Evolutionary conservation across 148 eudicot genomes (phyloP).

Genomic region (Euryodendron excelsum): DNA sequence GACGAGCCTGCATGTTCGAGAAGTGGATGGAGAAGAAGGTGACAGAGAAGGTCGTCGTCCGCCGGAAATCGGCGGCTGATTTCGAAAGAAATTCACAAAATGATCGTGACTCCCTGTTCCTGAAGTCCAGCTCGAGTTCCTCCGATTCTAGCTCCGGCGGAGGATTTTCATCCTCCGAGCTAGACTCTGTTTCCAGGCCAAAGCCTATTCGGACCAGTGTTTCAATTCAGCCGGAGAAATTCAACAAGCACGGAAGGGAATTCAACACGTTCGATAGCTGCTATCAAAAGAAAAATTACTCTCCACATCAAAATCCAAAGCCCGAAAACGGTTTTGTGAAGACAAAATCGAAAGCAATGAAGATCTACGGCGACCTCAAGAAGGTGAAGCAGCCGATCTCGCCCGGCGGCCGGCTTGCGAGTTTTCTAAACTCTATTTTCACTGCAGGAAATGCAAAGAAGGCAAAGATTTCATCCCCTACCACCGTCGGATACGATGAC

Average conservation of each 20-base stretch:
- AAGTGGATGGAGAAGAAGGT: constrained; percentile 56
- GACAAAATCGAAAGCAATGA: constrained; percentile 61
- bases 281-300: not conserved
- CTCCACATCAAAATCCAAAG: constrained; percentile 17
- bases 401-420: constrained; percentile 75
- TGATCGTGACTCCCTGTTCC: not conserved
- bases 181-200: constrained; percentile 30
- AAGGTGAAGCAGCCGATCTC: constrained; percentile 84
- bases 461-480: constrained; percentile 26
- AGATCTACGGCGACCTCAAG: constrained; percentile 80
- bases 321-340: constrained; percentile 34
- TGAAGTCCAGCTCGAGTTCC: constrained; percentile 47
- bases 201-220: constrained; percentile 44
- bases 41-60: constrained; percentile 18
- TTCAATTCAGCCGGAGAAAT: constrained; percentile 18
- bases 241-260: not conserved
- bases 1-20: constrained; percentile 38
- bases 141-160: constrained; percentile 54
- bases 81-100: constrained; percentile 3
- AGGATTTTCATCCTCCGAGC: constrained; percentile 42
- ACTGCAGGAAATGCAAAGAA: constrained; percentile 42
- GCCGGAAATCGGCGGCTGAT: constrained; percentile 32
- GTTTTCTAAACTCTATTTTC: constrained; percentile 71
- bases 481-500: constrained; percentile 8
- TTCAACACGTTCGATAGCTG: not conserved